Evolutionary conservation across 2,329 filamentous ascomycete genomes (phyloP).

Genomic region (Penicillium sp.): DNA sequence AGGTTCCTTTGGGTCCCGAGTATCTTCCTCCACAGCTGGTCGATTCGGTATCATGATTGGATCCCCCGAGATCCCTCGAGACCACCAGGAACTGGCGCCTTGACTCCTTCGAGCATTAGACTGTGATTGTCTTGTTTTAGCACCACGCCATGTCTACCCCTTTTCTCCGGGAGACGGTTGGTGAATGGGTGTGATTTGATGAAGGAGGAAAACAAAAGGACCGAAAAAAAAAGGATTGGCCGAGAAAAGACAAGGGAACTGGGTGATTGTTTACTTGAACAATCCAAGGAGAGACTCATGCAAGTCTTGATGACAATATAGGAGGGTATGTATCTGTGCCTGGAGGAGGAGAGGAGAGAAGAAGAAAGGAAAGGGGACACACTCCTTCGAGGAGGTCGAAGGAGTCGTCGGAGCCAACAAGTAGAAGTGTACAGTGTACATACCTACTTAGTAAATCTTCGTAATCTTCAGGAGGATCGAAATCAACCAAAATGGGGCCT

Average conservation of each 20-base stretch:
- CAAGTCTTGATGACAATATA: slow-evolving; percentile 6
- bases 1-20: slow-evolving; percentile 12
- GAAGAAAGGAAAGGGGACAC: background rate
- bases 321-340: background rate
- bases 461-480: background rate
- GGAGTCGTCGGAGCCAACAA: background rate
- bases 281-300: background rate
- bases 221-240: background rate
- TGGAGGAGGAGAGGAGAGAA: background rate
- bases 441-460: background rate
- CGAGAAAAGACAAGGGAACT: background rate
- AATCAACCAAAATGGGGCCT: background rate
- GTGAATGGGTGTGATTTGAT: background rate
- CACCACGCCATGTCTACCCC: slow-evolving; percentile 18
- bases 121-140: slow-evolving; percentile 23
- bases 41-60: slow-evolving; percentile 6
- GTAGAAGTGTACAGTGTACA: background rate
- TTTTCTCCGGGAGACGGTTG: slow-evolving; percentile 13
- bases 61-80: slow-evolving; percentile 15
- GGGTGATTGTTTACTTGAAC: background rate
- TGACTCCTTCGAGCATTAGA: slow-evolving; percentile 25
- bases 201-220: background rate
- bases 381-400: background rate
- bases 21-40: slow-evolving; percentile 9
- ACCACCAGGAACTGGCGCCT: slow-evolving; percentile 17